Evolutionary conservation across 306 rosid genomes (phyloP).

Genomic region (Mucuna pruriens): DNA sequence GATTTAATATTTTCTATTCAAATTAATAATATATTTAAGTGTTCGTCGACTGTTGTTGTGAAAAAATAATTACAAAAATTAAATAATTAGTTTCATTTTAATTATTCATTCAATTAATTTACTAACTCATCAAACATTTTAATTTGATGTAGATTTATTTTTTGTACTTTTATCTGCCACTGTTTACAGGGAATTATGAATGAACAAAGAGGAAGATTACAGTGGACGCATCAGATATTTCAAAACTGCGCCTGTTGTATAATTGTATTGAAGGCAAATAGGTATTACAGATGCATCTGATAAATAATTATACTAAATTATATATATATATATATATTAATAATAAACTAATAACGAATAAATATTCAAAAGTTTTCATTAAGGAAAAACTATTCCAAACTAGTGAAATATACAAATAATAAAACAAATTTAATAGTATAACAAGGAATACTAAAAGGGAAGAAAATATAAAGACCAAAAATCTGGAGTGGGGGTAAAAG

Average conservation of each 20-base stretch:
- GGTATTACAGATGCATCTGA: background rate
- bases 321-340: too few species aligned
- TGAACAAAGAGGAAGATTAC: background rate
- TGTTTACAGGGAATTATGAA: background rate
- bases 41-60: background rate
- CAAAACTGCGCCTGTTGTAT: constrained; percentile 45
- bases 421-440: background rate
- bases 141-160: background rate
- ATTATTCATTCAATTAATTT: background rate
- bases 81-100: background rate
- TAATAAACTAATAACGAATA: too few species aligned
- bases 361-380: too few species aligned
- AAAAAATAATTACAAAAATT: background rate
- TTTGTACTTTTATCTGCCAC: background rate
- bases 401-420: background rate
- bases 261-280: background rate
- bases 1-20: background rate
- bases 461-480: background rate
- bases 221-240: constrained; percentile 10
- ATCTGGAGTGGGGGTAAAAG: background rate
- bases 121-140: too few species aligned
- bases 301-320: background rate
- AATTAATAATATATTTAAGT: too few species aligned
- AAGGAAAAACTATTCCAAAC: background rate
- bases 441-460: too few species aligned